Evolutionary conservation across 2,329 filamentous ascomycete genomes (phyloP).

Genomic region (Zymoseptoria brevis): DNA sequence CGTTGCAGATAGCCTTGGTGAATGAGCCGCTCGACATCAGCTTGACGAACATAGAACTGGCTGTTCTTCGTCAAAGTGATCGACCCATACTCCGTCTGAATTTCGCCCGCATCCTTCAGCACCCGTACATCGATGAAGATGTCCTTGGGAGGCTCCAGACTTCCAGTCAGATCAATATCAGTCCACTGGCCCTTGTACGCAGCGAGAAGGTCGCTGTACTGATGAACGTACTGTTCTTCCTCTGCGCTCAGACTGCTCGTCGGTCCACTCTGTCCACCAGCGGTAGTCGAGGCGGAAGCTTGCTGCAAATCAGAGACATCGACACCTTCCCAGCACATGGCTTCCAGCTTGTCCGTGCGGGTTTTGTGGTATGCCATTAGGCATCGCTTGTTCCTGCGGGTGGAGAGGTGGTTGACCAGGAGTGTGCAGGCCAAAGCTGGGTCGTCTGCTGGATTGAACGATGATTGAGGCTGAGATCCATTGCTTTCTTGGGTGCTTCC

Average conservation of each 20-base stretch:
- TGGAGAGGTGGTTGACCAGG: slow-evolving; percentile 86
- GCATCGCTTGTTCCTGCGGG: slow-evolving; percentile 93
- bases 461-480: slow-evolving; percentile 40
- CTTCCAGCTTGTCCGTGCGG: slow-evolving; percentile 82
- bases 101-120: slow-evolving; percentile 92
- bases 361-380: slow-evolving; percentile 89
- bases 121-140: slow-evolving; percentile 96
- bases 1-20: slow-evolving; percentile 91
- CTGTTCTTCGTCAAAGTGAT: slow-evolving; percentile 97
- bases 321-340: slow-evolving; percentile 83
- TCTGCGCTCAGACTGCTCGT: slow-evolving; percentile 64
- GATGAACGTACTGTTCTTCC: slow-evolving; percentile 90
- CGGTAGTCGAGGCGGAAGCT: slow-evolving; percentile 39
- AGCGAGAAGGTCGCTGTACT: slow-evolving; percentile 86
- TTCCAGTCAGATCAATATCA: slow-evolving; percentile 90
- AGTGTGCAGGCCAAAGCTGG: slow-evolving; percentile 80
- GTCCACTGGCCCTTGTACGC: slow-evolving; percentile 98
- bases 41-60: slow-evolving; percentile 93
- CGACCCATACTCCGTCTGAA: slow-evolving; percentile 97
- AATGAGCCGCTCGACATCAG: slow-evolving; percentile 90
- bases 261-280: slow-evolving; percentile 19
- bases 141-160: slow-evolving; percentile 86
- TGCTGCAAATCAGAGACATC: slow-evolving; percentile 64
- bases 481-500: slow-evolving; percentile 20
- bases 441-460: slow-evolving; percentile 76